Conservation (phyloP, 1,284 basidiomycete genomes). For the Ganoderma boninense region DNA sequence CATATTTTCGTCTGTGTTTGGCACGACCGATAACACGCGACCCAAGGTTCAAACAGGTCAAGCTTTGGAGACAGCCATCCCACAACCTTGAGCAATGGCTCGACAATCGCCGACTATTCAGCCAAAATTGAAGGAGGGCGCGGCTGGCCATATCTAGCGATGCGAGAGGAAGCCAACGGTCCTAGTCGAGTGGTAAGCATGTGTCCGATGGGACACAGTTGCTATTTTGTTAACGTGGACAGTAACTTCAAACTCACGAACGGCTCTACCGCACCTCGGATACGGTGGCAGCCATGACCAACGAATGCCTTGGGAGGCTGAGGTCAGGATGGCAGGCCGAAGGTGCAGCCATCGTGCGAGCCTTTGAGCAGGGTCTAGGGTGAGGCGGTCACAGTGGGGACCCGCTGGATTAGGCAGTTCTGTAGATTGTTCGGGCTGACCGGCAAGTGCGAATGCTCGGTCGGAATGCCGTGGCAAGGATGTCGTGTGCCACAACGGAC, state of each 20-base stretch:
- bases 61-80: neutral
- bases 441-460: neutral
- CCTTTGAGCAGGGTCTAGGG: too few species aligned
- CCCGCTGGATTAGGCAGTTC: too few species aligned
- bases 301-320: too few species aligned
- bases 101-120: neutral
- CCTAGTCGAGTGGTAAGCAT: neutral
- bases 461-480: neutral
- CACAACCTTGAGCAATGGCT: neutral
- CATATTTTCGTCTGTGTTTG: neutral
- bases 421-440: neutral
- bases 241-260: neutral
- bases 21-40: neutral
- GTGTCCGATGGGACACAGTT: neutral
- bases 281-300: too few species aligned
- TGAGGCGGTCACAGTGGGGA: too few species aligned
- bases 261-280: neutral
- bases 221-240: neutral
- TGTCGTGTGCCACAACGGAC: neutral
- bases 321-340: too few species aligned
- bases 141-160: neutral
- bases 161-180: neutral
- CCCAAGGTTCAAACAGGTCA: neutral
- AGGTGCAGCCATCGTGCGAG: too few species aligned
- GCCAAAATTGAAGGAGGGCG: neutral